Base-by-base conservation (phyloP, 331 rosid species). In the Malus hybrid region DNA sequence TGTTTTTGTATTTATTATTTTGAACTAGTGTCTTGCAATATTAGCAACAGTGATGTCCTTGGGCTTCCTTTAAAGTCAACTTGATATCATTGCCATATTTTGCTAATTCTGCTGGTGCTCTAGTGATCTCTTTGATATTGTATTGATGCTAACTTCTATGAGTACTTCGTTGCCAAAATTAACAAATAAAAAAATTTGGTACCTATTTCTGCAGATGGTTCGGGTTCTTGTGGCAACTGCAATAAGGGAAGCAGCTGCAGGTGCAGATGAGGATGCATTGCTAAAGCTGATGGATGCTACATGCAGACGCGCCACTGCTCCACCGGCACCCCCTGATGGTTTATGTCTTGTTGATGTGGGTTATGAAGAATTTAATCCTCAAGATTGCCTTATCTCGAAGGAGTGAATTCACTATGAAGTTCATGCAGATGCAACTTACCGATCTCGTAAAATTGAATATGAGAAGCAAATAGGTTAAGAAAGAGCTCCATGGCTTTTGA, bases 301-400 rank as follows among this genome's bases (percentile, higher is more conserved):
- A 0, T 90, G 97, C 73, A 79, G 99, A 82, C 93, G 97, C 9
- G 99, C 97, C 70, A 94, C 97, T 63, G 97, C 97, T 60, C 99
- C 99, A 28, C 97, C 99, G 15, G 97, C 99, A 66, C 99, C 99
- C 34, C 89, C 99, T 44, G 90, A 90, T 52, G 99, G 97, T 72
- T 85, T 94, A 34, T 88, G 93, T 74, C 93, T 92, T 44, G 97
- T 89, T 69, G 90, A 90, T 82, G 97, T 92, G 10, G 97, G 99
- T 24, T 95, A 90, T 77, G 55, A 81, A 19, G 97, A 90, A 46
- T 95, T 95, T 65, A 82, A 88, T 42, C 74, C 75, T 0, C 29
- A 65, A 70, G 88, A 57, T 70, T 86, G 96, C 74, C 75, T 90
- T 86, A 84, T 92, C 76, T 76, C 16, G 29, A 73, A 75, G 71